Evolutionary conservation across 2,329 filamentous ascomycete genomes (phyloP).

Genomic region (Pseudogymnoascus sp.): DNA sequence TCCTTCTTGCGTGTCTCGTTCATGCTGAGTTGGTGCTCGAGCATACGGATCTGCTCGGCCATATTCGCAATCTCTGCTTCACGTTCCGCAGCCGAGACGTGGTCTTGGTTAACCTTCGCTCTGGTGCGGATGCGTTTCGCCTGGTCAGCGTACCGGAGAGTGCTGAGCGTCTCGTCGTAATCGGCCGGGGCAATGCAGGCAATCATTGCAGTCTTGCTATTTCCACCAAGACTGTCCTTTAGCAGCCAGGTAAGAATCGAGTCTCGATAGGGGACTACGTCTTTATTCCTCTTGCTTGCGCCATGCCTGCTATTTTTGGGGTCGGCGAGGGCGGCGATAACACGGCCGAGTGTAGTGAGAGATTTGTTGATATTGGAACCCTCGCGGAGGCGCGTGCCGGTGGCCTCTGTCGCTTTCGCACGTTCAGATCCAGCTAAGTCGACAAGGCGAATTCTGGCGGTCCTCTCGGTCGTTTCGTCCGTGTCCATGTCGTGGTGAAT

Average conservation of each 20-base stretch:
- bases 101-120: conserved; percentile 91
- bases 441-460: conserved; percentile 86
- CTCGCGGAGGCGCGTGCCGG: conserved; percentile 80
- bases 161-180: conserved; percentile 95
- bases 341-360: conserved; percentile 85
- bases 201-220: conserved; percentile 99
- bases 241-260: conserved; percentile 78
- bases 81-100: conserved; percentile 82
- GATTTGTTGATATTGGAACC: conserved; percentile 99
- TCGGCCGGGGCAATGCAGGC: conserved; percentile 92
- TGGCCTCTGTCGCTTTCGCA: conserved; percentile 92
- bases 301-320: conserved; percentile 52
- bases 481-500: conserved; percentile 95
- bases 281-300: conserved; percentile 53
- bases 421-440: conserved; percentile 92
- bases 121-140: conserved; percentile 94
- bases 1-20: conserved; percentile 59
- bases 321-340: conserved; percentile 81
- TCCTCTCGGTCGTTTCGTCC: conserved; percentile 95
- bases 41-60: conserved; percentile 82
- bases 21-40: conserved; percentile 61
- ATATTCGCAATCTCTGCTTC: conserved; percentile 92
- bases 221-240: conserved; percentile 91
- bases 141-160: conserved; percentile 92
- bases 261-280: conserved; percentile 87